Base-by-base conservation (phyloP, 148 eudicot species). In the Rhododendron henanense region DNA sequence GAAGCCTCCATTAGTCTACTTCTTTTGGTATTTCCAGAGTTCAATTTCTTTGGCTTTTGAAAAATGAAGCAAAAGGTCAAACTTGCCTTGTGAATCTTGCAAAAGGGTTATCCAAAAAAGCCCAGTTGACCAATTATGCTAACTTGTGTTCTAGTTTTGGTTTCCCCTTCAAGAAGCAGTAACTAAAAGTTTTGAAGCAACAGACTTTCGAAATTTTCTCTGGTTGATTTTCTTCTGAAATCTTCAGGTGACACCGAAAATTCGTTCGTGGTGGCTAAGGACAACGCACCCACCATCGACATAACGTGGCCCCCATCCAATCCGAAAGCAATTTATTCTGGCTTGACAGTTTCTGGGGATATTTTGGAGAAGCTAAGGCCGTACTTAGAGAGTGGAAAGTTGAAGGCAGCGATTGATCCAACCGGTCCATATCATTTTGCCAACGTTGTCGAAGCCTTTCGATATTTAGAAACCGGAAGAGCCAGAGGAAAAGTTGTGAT, bases 301-400 rank as follows among this genome's bases (percentile, higher is more conserved):
- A 91, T 92, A 91, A 92, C 93, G 45, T 92, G 94, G 92, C 94
- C 94, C 6, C 93, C 92, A 8, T 90, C 94, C 48, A 89, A 90
- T 75, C 89, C 90, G 0, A 92, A 87, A 85, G 93, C 93, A 47
- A 15, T 82, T 28, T 83, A 87, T 79, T 91, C 94, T 10, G 82
- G 94, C 57, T 73, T 92, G 84, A 91, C 87, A 67, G 94, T 87
- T 82, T 92, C 94, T 4, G 94, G 92, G 35, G 89, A 88, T 15
- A 74, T 88, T 51, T 86, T 92, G 33, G 91, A 89, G 82, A 87
- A 57, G 74, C 85, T 92, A 9, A 63, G 83, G 81, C 90, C 93
- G 11, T 89, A 81, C 85, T 53, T 92, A 9, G 91, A 92, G 86
- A 81, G 85, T 63, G 90, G 87, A 53, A 88, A 87, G 87, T 81